Conservation (phyloP, 805 yeast genomes). For the Kazachstania taianensis region DNA sequence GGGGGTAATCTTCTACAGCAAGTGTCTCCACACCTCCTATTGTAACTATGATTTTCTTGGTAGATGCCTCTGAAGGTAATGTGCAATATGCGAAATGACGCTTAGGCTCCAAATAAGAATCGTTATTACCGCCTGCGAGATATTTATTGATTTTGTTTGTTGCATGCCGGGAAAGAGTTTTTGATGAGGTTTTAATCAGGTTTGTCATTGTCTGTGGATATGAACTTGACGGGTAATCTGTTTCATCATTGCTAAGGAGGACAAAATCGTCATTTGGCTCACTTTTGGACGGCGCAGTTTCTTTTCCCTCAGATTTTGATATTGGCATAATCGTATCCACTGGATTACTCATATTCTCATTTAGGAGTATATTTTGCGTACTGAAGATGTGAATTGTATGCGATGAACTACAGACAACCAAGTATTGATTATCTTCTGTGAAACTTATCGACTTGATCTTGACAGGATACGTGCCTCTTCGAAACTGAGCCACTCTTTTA, state of each 20-base stretch:
- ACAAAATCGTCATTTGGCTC: no score
- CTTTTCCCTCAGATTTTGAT: no score
- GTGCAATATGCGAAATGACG: conserved; percentile 84
- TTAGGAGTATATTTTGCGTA: no score
- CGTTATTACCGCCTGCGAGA: conserved; percentile 58
- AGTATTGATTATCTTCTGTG: conserved; percentile 52
- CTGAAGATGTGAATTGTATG: conserved; percentile 2
- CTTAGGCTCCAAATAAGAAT: conserved; percentile 75
- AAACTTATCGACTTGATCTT: conserved; percentile 66
- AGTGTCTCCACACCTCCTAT: background rate
- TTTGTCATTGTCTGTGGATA: conserved; percentile 54
- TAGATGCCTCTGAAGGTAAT: conserved; percentile 42
- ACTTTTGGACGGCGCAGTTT: no score
- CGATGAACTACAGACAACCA: conserved; percentile 49
- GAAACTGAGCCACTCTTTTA: conserved; percentile 46
- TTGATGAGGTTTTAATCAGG: conserved; percentile 64
- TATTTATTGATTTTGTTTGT: conserved; percentile 82
- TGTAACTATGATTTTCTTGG: background rate
- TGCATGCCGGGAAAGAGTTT: conserved; percentile 61
- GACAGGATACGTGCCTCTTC: conserved; percentile 78
- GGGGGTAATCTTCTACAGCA: background rate
- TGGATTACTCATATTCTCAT: no score
- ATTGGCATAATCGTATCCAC: no score
- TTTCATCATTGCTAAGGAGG: no score
- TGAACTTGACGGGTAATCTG: no score